Evolutionary conservation across 176 grass and related monocot species (phyloP).

Genomic region (Pontederia paniculata): DNA sequence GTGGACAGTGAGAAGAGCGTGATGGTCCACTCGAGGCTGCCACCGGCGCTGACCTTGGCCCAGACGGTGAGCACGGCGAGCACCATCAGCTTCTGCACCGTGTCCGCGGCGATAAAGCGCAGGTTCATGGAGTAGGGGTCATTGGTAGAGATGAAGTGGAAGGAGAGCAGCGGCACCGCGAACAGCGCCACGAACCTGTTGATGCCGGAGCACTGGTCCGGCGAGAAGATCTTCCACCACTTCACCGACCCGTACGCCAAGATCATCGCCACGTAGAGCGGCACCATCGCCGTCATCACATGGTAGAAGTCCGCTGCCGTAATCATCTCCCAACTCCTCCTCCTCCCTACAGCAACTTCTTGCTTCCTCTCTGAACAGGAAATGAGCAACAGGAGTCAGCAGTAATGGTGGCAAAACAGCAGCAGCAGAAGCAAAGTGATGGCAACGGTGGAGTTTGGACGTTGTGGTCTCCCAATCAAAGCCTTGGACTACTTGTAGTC

Average conservation of each 20-base stretch:
- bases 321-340: too few relatives aligned
- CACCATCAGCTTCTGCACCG: conserved; percentile 91
- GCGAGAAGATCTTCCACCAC: conserved; percentile 98
- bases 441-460: too few relatives aligned
- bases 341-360: too few relatives aligned
- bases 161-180: conserved; percentile 90
- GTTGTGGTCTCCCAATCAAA: too few relatives aligned
- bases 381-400: too few relatives aligned
- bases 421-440: too few relatives aligned
- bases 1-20: conserved; percentile 99
- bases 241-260: conserved; percentile 88
- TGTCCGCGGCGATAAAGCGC: conserved; percentile 94
- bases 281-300: conserved; percentile 98
- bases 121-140: conserved; percentile 96
- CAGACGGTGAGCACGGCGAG: conserved; percentile 62
- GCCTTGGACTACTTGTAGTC: too few relatives aligned
- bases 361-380: not conserved
- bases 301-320: conserved; percentile 56
- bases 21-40: conserved; percentile 98
- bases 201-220: conserved; percentile 96
- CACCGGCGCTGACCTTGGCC: conserved; percentile 45
- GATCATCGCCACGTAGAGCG: conserved; percentile 98
- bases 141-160: conserved; percentile 98
- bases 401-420: too few relatives aligned
- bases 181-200: conserved; percentile 99